phyloP scores from a whole-genome alignment of 148 eudicot genomes.

The Amaranthus palmeri region DNA sequence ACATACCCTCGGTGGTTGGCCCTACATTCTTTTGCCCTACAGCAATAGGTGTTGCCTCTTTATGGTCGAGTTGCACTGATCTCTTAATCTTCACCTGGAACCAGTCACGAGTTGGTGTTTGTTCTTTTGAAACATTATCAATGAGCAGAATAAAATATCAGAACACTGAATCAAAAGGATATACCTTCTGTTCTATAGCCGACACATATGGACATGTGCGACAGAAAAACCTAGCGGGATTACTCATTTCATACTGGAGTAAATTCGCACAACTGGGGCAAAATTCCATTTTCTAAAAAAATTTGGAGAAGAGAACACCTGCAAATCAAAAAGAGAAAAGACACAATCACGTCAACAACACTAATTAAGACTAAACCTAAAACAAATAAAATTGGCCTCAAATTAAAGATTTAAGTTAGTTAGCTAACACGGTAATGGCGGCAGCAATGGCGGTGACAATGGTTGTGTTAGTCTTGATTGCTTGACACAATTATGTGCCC shows the following conservation, averaged over 20 bases:
- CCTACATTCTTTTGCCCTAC: slow-evolving; percentile 36
- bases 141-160: not conserved
- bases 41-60: slow-evolving; percentile 46
- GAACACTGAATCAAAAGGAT: not conserved
- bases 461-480: too few relatives aligned
- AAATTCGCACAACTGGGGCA: slow-evolving; percentile 75
- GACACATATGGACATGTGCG: slow-evolving; percentile 63
- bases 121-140: not conserved
- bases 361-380: not conserved
- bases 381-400: too few relatives aligned
- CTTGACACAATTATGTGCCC: too few relatives aligned
- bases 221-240: slow-evolving; percentile 53
- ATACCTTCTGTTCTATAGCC: slow-evolving; percentile 49
- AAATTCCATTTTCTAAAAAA: slow-evolving; percentile 52
- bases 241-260: slow-evolving; percentile 52
- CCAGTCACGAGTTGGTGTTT: not conserved
- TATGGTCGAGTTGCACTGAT: slow-evolving; percentile 41
- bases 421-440: too few relatives aligned
- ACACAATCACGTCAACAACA: not conserved
- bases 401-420: too few relatives aligned
- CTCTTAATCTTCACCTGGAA: slow-evolving; percentile 63
- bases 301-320: not conserved
- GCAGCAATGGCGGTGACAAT: too few relatives aligned
- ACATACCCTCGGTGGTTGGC: slow-evolving; percentile 51
- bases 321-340: not conserved